A percentile compares a stretch with the other conserved stretches of the same genome.
These are phyloP conservation scores for Crassisporium funariophilum DNA, from an alignment of 768 basidiomycete species.

Conservation along the genomic window DNA sequence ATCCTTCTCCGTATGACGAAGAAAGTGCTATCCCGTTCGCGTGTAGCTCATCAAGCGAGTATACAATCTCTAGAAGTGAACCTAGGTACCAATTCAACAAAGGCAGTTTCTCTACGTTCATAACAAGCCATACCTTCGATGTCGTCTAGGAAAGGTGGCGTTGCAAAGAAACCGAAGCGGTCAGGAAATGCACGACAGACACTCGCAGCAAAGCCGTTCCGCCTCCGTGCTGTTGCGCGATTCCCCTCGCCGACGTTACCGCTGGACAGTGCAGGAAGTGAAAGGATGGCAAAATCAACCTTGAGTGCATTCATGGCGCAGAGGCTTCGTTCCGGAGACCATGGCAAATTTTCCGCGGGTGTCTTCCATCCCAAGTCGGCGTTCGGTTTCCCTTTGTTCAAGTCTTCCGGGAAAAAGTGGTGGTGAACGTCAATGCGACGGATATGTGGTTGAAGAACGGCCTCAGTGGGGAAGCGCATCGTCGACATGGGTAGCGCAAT, in stretches of 20 bases:
- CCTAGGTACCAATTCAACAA: conserved; percentile 36
- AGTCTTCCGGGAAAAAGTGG: conserved; percentile 63
- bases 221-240: conserved; percentile 41
- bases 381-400: conserved; percentile 50
- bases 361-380: conserved; percentile 59
- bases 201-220: conserved; percentile 49
- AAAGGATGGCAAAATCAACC: conserved; percentile 65
- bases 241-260: conserved; percentile 42
- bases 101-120: too few relatives aligned
- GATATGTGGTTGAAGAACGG: conserved; percentile 10
- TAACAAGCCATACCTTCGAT: conserved; percentile 46
- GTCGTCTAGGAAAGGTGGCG: conserved; percentile 62
- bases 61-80: conserved; percentile 58
- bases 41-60: conserved; percentile 58
- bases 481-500: conserved; percentile 1
- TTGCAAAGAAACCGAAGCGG: conserved; percentile 73
- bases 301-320: conserved; percentile 60
- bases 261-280: conserved; percentile 57
- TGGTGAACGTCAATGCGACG: conserved; percentile 72
- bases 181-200: conserved; percentile 51
- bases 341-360: conserved; percentile 65
- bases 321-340: conserved; percentile 62
- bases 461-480: background rate
- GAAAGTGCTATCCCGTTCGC: conserved; percentile 68
- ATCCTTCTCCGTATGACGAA: conserved; percentile 65